phyloP scores from a whole-genome alignment of 2,329 filamentous ascomycete species.

The Ceratocystis albifundus region DNA sequence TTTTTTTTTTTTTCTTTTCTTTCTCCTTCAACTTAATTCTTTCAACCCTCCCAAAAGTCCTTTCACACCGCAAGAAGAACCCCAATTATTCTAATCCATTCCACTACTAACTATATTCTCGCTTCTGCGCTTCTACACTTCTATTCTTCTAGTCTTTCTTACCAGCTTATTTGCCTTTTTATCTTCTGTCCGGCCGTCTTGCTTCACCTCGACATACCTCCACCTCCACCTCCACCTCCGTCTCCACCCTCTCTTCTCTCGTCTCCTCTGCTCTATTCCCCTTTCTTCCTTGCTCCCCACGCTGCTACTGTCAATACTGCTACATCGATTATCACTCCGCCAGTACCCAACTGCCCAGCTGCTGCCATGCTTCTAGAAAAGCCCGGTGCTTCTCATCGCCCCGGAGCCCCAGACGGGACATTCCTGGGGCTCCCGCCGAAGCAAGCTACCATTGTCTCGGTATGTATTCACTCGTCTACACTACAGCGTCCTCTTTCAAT shows the following conservation, averaged over 20 bases:
- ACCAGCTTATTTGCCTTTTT: background rate
- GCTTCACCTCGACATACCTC: no score
- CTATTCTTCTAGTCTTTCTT: background rate
- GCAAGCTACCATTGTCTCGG: constrained; percentile 21
- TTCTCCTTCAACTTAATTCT: background rate
- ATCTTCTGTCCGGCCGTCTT: no score
- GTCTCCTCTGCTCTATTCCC: no score
- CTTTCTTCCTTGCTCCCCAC: no score
- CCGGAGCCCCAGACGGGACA: constrained; percentile 14
- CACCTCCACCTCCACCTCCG: no score
- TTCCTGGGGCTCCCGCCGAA: constrained; percentile 22
- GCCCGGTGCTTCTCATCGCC: constrained; percentile 14
- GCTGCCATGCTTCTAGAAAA: constrained; percentile 20
- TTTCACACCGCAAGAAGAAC: no score
- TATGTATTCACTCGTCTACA: background rate
- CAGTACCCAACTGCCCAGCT: constrained; percentile 6
- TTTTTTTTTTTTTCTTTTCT: constrained; percentile 2
- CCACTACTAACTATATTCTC: no score
- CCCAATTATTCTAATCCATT: no score
- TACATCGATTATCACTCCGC: background rate
- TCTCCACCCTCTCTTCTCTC: no score
- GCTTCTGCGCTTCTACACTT: no score
- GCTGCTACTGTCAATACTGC: background rate
- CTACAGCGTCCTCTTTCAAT: no score
- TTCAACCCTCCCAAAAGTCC: background rate